These are phyloP conservation scores for Emydomyces testavorans DNA, from an alignment of 2,329 filamentous ascomycete species.

Conservation along the genomic window DNA sequence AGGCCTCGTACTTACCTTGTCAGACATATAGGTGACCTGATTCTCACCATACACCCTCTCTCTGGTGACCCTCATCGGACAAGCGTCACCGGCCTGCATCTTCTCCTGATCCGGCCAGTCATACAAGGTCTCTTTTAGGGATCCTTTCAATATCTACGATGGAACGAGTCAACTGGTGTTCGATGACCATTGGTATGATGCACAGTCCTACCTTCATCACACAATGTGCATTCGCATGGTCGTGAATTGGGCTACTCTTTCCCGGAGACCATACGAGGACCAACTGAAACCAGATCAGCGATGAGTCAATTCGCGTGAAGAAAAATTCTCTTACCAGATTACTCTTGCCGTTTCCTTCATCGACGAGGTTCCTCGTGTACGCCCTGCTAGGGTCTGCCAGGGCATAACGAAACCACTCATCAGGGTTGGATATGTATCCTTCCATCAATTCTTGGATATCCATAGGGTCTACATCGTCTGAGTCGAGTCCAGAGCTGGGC, in stretches of 20 bases:
- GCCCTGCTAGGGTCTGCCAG: constrained; percentile 56
- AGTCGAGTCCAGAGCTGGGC: constrained; percentile 69
- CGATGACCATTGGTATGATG: neutral
- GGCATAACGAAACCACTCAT: constrained; percentile 65
- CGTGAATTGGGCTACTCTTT: constrained; percentile 74
- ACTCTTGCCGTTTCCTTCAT: constrained; percentile 74
- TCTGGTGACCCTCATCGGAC: constrained; percentile 52
- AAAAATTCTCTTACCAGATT: constrained; percentile 48
- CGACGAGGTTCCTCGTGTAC: constrained; percentile 82
- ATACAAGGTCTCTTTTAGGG: constrained; percentile 70
- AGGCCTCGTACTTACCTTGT: constrained; percentile 39
- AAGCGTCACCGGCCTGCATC: constrained; percentile 35
- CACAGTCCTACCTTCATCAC: constrained; percentile 56
- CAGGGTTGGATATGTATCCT: constrained; percentile 55
- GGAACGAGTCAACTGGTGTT: constrained; percentile 2
- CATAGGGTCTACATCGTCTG: constrained; percentile 65
- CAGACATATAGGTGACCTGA: constrained; percentile 80
- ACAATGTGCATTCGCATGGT: constrained; percentile 80
- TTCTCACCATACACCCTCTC: constrained; percentile 59
- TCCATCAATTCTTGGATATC: constrained; percentile 63
- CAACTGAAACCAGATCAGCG: constrained; percentile 43
- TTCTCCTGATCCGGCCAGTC: constrained; percentile 50
- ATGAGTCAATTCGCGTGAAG: neutral
- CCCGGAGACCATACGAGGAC: constrained; percentile 83
- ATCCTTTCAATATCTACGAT: constrained; percentile 58